Base-by-base conservation (phyloP, 148 eudicot genomes). In the Spergularia bocconei region DNA sequence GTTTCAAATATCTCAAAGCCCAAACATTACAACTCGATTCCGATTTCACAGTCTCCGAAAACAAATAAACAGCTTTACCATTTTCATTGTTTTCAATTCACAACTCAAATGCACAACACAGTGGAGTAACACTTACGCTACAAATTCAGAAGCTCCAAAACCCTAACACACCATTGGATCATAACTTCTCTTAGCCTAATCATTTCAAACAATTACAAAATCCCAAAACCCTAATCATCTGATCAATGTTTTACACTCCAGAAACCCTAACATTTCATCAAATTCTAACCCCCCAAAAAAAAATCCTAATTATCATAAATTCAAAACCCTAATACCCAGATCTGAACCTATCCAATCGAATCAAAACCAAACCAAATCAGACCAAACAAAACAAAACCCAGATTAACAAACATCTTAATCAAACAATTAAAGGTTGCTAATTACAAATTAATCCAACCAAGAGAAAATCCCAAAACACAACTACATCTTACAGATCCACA, bases 181-280 rank as follows among this genome's bases (percentile, higher is more conserved):
- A 38, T 2, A 64, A 14, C 21, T 51, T 13, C 14, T 20, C 2
- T 8, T 17, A 33, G 2, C 21, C 55, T 8, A 17, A 47, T 0
- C 33, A 67, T 67, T 67, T 11, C 23, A 12, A 6, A 13, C 0
- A 4, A 75, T 20, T 14, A 13, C 20, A 20, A 19, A 55, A 67
- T 12, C 63, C 55, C 10, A 20, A 75, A 66, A 75, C 62, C 63
- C 62, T 67, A 69, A 61, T 14, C 12, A 47, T 48, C 11, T 25
- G 4, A 62, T 39, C 0, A 19, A 44, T 6, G 3, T 6, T 36
- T 9, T 2, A 20, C 48, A 39, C 12, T 12, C 11, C 23, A n/a
- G 3, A 48, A 74, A 20, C 11, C 5, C 17, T 14, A 21, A 75
- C 1, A 41, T 6, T 23, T 36, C 64, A 74, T 39, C 21, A 4